These are phyloP conservation scores for Hymenochaete sp. DNA, from an alignment of 1,284 basidiomycete species.

Conservation along the genomic window DNA sequence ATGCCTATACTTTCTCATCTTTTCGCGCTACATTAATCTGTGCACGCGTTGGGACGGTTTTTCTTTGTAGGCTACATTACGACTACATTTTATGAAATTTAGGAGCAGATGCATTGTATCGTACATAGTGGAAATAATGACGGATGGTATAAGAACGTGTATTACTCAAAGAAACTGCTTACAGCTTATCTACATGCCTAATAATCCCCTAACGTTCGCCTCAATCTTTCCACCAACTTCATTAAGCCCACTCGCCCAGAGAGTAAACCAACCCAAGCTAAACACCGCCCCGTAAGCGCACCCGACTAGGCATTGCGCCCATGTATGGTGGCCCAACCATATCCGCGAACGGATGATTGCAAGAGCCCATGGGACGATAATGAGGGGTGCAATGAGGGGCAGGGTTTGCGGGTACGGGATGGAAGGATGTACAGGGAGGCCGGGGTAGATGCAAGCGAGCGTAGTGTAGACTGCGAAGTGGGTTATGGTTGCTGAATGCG, in stretches of 20 bases:
- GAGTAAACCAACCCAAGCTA: slow-evolving; percentile 50
- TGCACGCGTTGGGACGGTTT: too few relatives aligned
- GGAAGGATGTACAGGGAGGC: slow-evolving; percentile 44
- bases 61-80: too few relatives aligned
- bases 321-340: slow-evolving; percentile 77
- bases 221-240: too few relatives aligned
- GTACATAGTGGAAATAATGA: too few relatives aligned
- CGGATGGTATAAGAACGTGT: too few relatives aligned
- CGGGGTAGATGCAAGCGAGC: slow-evolving; percentile 46
- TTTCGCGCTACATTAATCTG: too few relatives aligned
- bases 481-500: slow-evolving; percentile 71
- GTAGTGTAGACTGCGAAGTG: slow-evolving; percentile 65
- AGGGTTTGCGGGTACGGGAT: slow-evolving; percentile 28
- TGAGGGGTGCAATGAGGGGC: slow-evolving; percentile 35
- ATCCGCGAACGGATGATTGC: slow-evolving; percentile 61
- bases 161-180: too few relatives aligned
- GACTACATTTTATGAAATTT: too few relatives aligned
- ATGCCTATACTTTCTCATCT: too few relatives aligned
- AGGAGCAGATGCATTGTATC: too few relatives aligned
- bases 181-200: too few relatives aligned
- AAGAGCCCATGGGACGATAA: slow-evolving; percentile 46
- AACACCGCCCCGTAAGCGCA: slow-evolving; percentile 48
- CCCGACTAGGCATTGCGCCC: slow-evolving; percentile 65
- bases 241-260: slow-evolving; percentile 37
- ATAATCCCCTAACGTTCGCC: too few relatives aligned